Evolutionary conservation across 257 asterid species (phyloP), one percentile per base, ranked within the genome.

Genomic region (Verbena officinalis): DNA sequence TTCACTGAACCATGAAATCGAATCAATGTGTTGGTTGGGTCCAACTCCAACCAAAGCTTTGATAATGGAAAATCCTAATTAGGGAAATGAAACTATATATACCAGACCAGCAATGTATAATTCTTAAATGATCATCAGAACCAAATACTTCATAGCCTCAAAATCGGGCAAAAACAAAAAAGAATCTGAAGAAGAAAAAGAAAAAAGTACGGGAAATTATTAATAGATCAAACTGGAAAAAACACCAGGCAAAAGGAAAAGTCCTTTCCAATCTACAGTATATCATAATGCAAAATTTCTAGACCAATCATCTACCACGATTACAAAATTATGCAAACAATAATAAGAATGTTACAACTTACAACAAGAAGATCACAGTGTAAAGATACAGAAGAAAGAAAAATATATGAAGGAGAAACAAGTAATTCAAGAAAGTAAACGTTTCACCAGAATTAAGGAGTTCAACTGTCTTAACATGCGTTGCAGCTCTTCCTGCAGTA

Each of bases 401-500:
- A 51, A 50, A 21, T 7, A 4, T 2, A 58, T 63, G n/a, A 48
- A 50, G 59, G 19, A 31, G 59, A 45, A 40, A 48, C 31, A 62
- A 62, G 59, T 34, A 54, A 23, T 49, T 56, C 30, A 5, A 57
- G 7, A 8, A 6, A 10, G 17, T 49, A 31, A 22, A 39, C 0
- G 22, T 52, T 50, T 48, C 24, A 15, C 52, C 17, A 66, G 52
- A 27, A 24, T 31, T 9, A n/a, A 36, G 46, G 10, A 22, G 13
- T 60, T 71, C n/a, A n/a, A n/a, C n/a, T n/a, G n/a, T n/a, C n/a
- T n/a, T 59, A 87, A 81, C 99, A 93, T 38, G 39, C 76, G 69
- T 88, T 90, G 95, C 99, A 94, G 59, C 95, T 88, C 89, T 83
- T 94, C 76, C 92, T 77, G 76, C 99, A 94, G 75, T 78, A 84